These are phyloP conservation scores for Kodamaea sp. DNA, from an alignment of 1,139 yeast genomes.

Conservation along the genomic window DNA sequence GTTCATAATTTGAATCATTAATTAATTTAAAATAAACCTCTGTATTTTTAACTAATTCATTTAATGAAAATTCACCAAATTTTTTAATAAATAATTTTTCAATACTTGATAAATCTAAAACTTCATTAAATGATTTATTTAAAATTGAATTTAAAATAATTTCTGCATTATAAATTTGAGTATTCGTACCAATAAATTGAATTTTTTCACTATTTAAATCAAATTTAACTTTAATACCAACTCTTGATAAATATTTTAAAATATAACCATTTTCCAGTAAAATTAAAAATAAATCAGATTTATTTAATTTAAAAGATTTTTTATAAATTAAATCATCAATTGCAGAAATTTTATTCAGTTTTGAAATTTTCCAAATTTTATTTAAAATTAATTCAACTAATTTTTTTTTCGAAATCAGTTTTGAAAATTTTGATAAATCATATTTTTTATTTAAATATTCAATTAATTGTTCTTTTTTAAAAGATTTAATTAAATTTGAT, in stretches of 20 bases:
- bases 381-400: slow-evolving; percentile 25
- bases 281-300: slow-evolving; percentile 48
- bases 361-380: slow-evolving; percentile 38
- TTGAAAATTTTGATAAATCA: slow-evolving; percentile 6
- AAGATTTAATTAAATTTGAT: slow-evolving; percentile 13
- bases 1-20: slow-evolving; percentile 24
- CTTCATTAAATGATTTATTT: slow-evolving; percentile 31
- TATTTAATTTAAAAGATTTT: slow-evolving; percentile 32
- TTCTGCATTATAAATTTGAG: slow-evolving; percentile 34
- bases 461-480: slow-evolving; percentile 14
- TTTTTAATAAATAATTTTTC: slow-evolving; percentile 24
- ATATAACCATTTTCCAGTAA: slow-evolving; percentile 45
- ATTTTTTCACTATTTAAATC: slow-evolving; percentile 18
- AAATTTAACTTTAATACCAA: slow-evolving; percentile 54
- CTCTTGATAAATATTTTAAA: slow-evolving; percentile 47
- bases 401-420: slow-evolving; percentile 9
- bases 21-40: slow-evolving; percentile 34
- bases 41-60: slow-evolving; percentile 27
- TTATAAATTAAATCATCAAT: slow-evolving; percentile 40
- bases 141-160: slow-evolving; percentile 32
- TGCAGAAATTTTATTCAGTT: slow-evolving; percentile 26
- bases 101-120: slow-evolving; percentile 28
- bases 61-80: slow-evolving; percentile 25
- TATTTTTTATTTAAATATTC: slow-evolving; percentile 11
- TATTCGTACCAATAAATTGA: slow-evolving; percentile 29